Percentiles rank a stretch among this genome's conserved stretches.
Conservation (phyloP, 2,329 filamentous ascomycete genomes). For the Arthrobotrys sinensis region DNA sequence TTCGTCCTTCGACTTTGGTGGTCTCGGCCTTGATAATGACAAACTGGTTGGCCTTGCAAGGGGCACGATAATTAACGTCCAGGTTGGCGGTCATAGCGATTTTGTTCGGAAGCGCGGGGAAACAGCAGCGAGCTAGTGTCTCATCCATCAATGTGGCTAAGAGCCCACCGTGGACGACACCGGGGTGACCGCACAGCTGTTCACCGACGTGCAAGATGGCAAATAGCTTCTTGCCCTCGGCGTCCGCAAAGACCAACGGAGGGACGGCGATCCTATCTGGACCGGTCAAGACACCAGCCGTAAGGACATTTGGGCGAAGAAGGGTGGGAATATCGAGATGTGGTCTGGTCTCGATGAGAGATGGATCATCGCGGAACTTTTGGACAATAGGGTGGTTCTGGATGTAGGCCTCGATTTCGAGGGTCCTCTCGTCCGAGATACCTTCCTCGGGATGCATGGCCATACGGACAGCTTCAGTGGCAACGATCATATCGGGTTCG, state of each 20-base stretch:
- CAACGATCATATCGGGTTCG: conserved; percentile 55
- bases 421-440: conserved; percentile 71
- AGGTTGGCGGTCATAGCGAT: conserved; percentile 89
- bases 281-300: conserved; percentile 83
- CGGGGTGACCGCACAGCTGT: conserved; percentile 88
- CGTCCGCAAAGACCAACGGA: conserved; percentile 82
- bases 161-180: conserved; percentile 90
- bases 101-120: conserved; percentile 87
- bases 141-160: conserved; percentile 95
- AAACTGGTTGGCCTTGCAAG: conserved; percentile 81
- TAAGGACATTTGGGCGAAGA: conserved; percentile 82
- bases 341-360: conserved; percentile 82
- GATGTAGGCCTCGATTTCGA: conserved; percentile 80
- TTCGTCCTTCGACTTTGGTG: conserved; percentile 88
- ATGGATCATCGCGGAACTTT: conserved; percentile 77
- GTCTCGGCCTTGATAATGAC: conserved; percentile 85
- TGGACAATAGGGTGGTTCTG: conserved; percentile 80
- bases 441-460: conserved; percentile 49
- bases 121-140: conserved; percentile 87
- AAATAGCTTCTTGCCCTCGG: conserved; percentile 78
- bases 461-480: conserved; percentile 47
- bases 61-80: conserved; percentile 84
- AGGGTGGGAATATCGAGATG: conserved; percentile 85
- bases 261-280: conserved; percentile 84
- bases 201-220: conserved; percentile 83